phyloP scores from a whole-genome alignment of 139 green algal species.

The Spirogloea muscicola region DNA sequence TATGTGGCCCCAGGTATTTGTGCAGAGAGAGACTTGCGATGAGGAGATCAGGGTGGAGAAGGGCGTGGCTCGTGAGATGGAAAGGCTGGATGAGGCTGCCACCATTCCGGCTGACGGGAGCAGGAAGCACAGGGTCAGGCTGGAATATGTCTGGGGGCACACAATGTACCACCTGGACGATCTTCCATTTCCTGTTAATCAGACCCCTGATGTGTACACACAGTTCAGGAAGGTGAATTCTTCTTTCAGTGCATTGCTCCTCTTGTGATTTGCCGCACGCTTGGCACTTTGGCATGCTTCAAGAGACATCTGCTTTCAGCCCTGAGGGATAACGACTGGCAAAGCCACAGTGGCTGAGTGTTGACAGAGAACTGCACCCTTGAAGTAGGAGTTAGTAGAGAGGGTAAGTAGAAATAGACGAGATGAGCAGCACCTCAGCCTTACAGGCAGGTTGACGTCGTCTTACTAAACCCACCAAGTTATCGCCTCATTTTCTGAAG shows the following conservation, averaged over 20 bases:
- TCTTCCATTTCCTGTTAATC: conserved; percentile 68
- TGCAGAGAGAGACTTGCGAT: conserved; percentile 37
- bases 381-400: no score
- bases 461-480: background rate
- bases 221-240: conserved; percentile 65
- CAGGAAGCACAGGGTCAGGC: background rate
- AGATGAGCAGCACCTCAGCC: background rate
- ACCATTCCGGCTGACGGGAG: background rate
- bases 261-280: background rate
- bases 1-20: no score
- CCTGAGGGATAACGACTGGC: conserved; percentile 51
- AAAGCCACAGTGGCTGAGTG: conserved; percentile 53
- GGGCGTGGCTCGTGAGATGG: background rate
- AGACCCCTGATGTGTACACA: conserved; percentile 80
- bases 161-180: conserved; percentile 90
- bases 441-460: background rate
- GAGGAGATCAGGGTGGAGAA: conserved; percentile 48
- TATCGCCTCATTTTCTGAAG: background rate
- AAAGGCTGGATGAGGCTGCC: background rate
- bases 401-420: no score
- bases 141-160: conserved; percentile 61
- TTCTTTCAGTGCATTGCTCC: background rate
- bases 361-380: conserved; percentile 49
- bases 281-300: background rate
- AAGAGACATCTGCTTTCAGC: conserved; percentile 51